A percentile compares a stretch with the other conserved stretches of the same genome.
These are phyloP conservation scores for Alternaria postmessia DNA, from an alignment of 2,329 filamentous ascomycete species.

Conservation along the genomic window DNA sequence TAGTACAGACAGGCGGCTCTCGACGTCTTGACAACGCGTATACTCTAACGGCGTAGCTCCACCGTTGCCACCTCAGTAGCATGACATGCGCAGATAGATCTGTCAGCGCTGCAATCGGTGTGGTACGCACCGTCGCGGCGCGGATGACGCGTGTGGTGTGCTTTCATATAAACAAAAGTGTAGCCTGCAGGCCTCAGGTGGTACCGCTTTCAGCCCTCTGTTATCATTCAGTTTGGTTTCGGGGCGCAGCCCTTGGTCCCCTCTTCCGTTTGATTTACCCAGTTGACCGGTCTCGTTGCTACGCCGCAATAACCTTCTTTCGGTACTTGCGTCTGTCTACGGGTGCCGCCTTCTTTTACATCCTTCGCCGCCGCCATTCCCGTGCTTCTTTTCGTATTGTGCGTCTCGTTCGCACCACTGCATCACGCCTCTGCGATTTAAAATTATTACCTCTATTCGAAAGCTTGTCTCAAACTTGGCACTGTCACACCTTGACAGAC, in stretches of 20 bases:
- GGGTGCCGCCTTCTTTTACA: conserved; percentile 20
- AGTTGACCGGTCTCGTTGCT: conserved; percentile 27
- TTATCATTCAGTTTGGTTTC: conserved; percentile 28
- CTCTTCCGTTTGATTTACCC: conserved; percentile 29
- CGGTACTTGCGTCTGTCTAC: conserved; percentile 13
- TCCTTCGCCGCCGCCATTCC: conserved; percentile 17
- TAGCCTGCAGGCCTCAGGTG: conserved; percentile 43
- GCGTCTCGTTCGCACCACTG: conserved; percentile 11
- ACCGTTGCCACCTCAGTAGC: conserved; percentile 25
- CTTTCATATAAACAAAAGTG: conserved; percentile 42
- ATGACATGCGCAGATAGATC: conserved; percentile 11
- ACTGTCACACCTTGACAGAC: conserved; percentile 6
- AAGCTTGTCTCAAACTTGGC: conserved; percentile 16
- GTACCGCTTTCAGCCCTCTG: conserved; percentile 38
- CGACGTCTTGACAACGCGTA: conserved; percentile 26
- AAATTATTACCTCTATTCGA: conserved; percentile 2
- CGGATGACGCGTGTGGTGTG: conserved; percentile 34
- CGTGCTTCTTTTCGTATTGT: conserved; percentile 14
- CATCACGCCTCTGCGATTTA: conserved; percentile 9
- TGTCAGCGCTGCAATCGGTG: conserved; percentile 11
- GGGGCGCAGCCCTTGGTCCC: conserved; percentile 29
- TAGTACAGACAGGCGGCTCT: conserved; percentile 21
- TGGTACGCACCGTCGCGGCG: conserved; percentile 32
- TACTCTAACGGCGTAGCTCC: conserved; percentile 24
- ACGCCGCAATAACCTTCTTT: conserved; percentile 19